phyloP scores from a whole-genome alignment of 495 filamentous ascomycete genomes.

The Tuber microsphaerosporum region DNA sequence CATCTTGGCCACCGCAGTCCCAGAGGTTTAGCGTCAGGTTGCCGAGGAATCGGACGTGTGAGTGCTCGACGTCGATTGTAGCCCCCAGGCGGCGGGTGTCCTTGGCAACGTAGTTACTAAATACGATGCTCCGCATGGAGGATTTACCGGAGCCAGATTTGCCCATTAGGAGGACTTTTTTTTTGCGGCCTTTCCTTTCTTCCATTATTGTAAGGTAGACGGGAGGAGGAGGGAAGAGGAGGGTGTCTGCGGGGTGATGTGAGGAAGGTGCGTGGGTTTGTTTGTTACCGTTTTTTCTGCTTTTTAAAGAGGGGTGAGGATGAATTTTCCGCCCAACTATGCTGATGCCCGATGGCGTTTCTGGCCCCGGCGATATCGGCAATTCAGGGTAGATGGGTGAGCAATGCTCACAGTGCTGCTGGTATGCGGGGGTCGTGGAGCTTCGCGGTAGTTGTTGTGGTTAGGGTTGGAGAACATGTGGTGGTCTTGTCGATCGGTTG shows the following conservation, averaged over 20 bases:
- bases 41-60: slow-evolving; percentile 94
- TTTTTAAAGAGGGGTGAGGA: neutral
- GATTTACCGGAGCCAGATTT: slow-evolving; percentile 99
- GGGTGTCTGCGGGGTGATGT: neutral
- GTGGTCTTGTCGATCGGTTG: neutral
- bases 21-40: slow-evolving; percentile 95
- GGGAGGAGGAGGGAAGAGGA: neutral
- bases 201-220: slow-evolving; percentile 27
- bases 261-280: neutral
- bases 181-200: slow-evolving; percentile 43
- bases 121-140: slow-evolving; percentile 96
- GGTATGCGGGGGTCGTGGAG: neutral
- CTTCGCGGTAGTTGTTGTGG: neutral
- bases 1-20: slow-evolving; percentile 97
- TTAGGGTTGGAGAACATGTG: neutral
- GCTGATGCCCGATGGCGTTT: neutral
- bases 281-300: neutral
- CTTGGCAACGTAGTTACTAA: slow-evolving; percentile 94
- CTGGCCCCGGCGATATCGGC: neutral
- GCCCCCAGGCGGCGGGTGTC: slow-evolving; percentile 89
- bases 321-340: neutral
- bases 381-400: neutral
- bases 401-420: neutral
- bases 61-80: slow-evolving; percentile 98
- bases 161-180: slow-evolving; percentile 50